Conservation (phyloP, 306 rosid species). For the Spatholobus suberectus region DNA sequence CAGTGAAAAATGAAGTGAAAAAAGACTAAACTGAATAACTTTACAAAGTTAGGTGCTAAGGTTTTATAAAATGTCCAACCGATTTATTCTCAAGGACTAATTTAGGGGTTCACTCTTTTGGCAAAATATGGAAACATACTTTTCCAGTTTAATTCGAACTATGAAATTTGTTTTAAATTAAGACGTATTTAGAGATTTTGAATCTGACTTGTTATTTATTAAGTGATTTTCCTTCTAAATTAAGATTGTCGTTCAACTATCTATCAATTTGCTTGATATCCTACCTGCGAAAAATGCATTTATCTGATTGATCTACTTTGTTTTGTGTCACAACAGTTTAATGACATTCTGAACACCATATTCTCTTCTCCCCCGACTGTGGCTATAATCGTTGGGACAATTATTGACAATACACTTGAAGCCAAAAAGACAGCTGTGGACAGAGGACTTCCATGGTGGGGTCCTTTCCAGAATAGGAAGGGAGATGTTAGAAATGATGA, state of each 20-base stretch:
- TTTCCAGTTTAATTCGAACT: background rate
- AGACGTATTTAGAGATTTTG: background rate
- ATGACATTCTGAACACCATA: slow-evolving; percentile 83
- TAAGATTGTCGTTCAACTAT: background rate
- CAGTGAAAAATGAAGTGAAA: background rate
- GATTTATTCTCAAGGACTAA: background rate
- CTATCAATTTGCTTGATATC: slow-evolving; percentile 28
- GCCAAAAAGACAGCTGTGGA: slow-evolving; percentile 52
- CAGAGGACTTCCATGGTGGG: slow-evolving; percentile 92
- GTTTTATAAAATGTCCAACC: background rate
- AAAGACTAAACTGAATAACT: background rate
- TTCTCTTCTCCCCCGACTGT: slow-evolving; percentile 91
- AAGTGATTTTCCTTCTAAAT: background rate
- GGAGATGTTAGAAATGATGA: slow-evolving; percentile 85
- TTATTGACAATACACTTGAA: slow-evolving; percentile 83
- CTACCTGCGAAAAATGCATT: background rate
- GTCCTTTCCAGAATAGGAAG: slow-evolving; percentile 72
- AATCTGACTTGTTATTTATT: background rate
- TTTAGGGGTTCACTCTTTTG: background rate
- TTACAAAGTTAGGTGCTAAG: background rate
- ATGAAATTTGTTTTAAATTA: background rate
- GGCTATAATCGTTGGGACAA: slow-evolving; percentile 81
- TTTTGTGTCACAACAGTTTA: slow-evolving; percentile 63
- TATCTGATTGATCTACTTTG: slow-evolving; percentile 23
- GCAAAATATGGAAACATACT: background rate